Evolutionary conservation across 2,329 filamentous ascomycete species (phyloP).

Genomic region (Aspergillus fischeri): DNA sequence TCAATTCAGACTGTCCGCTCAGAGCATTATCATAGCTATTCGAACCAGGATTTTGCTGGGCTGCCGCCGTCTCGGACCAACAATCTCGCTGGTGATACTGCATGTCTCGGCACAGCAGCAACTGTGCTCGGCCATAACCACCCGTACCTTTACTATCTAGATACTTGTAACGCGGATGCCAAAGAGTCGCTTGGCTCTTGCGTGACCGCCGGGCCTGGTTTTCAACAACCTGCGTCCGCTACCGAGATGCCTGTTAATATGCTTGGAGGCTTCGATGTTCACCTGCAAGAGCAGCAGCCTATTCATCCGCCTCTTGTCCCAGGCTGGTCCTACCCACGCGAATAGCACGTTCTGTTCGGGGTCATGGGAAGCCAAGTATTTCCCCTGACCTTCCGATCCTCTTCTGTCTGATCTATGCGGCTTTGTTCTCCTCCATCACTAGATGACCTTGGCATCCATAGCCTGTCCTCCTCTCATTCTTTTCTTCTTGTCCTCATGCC

Average conservation of each 20-base stretch:
- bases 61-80: conserved; percentile 17
- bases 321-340: conserved; percentile 19
- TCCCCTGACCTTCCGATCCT: neutral
- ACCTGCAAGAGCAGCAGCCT: conserved; percentile 18
- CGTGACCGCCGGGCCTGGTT: conserved; percentile 12
- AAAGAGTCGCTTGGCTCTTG: conserved; percentile 13
- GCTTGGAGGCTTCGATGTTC: conserved; percentile 22
- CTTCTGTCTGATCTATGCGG: neutral
- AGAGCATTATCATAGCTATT: conserved; percentile 19
- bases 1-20: conserved; percentile 13
- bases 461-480: neutral
- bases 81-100: conserved; percentile 10
- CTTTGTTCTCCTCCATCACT: neutral
- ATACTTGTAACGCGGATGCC: conserved; percentile 9
- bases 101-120: conserved; percentile 10
- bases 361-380: neutral
- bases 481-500: neutral
- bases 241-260: conserved; percentile 21
- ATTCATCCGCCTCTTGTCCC: conserved; percentile 11
- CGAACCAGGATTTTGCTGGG: conserved; percentile 17
- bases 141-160: conserved; percentile 24
- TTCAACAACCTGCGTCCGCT: conserved; percentile 9
- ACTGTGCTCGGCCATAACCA: conserved; percentile 13
- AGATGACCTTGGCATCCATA: neutral
- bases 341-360: conserved; percentile 3